Evolutionary conservation across 176 grass and related monocot genomes (phyloP).

Genomic region (Otatea glauca): DNA sequence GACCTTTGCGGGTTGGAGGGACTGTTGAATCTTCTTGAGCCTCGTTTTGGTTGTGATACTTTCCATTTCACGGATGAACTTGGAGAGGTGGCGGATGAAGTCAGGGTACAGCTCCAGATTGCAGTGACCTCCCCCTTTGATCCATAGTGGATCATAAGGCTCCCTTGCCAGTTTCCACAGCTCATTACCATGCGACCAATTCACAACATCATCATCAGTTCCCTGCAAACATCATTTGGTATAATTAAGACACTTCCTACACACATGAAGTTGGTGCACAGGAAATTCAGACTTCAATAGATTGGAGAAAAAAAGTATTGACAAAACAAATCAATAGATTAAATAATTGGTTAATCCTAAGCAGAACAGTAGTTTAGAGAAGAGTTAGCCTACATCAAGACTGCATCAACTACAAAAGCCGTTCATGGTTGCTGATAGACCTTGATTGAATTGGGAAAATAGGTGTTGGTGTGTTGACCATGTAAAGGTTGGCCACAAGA

Average conservation of each 20-base stretch:
- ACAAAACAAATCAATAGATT: background rate
- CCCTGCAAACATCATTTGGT: conserved; percentile 55
- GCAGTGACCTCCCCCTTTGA: conserved; percentile 98
- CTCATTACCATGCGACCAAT: conserved; percentile 89
- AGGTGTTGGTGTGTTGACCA: background rate
- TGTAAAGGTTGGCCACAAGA: background rate
- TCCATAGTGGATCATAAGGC: conserved; percentile 96
- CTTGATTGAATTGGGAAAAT: background rate
- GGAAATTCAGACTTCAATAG: background rate
- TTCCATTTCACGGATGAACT: conserved; percentile 89
- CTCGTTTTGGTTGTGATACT: conserved; percentile 65
- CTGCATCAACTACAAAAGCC: background rate
- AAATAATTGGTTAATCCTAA: background rate
- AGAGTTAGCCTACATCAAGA: background rate
- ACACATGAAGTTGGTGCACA: conserved; percentile 12
- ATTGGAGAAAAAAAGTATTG: background rate
- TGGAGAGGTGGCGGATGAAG: conserved; percentile 87
- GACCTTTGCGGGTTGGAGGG: conserved; percentile 40
- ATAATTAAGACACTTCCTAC: conserved; percentile 4
- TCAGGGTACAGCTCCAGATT: conserved; percentile 97
- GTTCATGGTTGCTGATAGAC: background rate
- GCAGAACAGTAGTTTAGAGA: background rate
- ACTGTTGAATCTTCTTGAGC: conserved; percentile 88
- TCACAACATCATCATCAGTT: conserved; percentile 93
- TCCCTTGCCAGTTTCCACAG: conserved; percentile 88